A percentile compares a stretch with the other conserved stretches of the same genome.
These are phyloP conservation scores for Endocalyx cinctus DNA, from an alignment of 2,329 filamentous ascomycete genomes.

Conservation along the genomic window DNA sequence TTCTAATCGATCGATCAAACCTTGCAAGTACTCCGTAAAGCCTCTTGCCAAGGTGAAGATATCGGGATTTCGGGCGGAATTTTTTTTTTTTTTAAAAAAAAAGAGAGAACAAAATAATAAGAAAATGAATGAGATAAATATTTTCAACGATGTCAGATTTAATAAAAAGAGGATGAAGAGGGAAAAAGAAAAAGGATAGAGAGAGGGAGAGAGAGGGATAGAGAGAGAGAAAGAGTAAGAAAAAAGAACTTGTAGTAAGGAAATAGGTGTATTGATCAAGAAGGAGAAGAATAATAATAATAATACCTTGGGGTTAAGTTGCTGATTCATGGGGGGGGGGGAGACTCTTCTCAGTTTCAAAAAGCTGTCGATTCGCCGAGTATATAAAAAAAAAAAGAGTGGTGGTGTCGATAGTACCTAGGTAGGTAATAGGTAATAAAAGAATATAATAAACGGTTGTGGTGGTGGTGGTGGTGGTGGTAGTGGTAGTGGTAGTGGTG, in stretches of 20 bases:
- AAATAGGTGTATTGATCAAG: conserved; percentile 10
- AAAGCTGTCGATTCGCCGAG: conserved; percentile 29
- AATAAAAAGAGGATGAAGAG: conserved; percentile 4
- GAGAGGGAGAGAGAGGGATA: too few species aligned
- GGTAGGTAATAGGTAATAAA: conserved; percentile 3
- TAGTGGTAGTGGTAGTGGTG: conserved; percentile 3
- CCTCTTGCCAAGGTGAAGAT: too few species aligned
- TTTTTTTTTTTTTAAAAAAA: too few species aligned
- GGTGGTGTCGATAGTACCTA: conserved; percentile 21
- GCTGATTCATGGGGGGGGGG: conserved; percentile 41
- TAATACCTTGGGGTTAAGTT: conserved; percentile 39
- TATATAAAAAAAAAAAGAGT: conserved; percentile 16
- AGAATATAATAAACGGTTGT: conserved; percentile 9
- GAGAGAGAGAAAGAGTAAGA: conserved; percentile 2
- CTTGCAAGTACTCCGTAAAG: too few species aligned
- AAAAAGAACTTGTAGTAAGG: conserved; percentile 9
- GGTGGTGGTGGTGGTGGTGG: conserved; percentile 10
- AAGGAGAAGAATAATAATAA: conserved; percentile 14
- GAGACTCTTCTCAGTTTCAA: conserved; percentile 29
- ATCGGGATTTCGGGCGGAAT: too few species aligned
- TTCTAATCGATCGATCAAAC: too few species aligned
- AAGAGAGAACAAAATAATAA: conserved; percentile 2
- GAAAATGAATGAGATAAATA: conserved; percentile 4
- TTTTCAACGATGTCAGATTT: too few species aligned
- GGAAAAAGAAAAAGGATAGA: conserved; percentile 5